A percentile compares a stretch with the other conserved stretches of the same genome.
phyloP scores from a whole-genome alignment of 495 filamentous ascomycete genomes.

The Lentithecium fluviatile region DNA sequence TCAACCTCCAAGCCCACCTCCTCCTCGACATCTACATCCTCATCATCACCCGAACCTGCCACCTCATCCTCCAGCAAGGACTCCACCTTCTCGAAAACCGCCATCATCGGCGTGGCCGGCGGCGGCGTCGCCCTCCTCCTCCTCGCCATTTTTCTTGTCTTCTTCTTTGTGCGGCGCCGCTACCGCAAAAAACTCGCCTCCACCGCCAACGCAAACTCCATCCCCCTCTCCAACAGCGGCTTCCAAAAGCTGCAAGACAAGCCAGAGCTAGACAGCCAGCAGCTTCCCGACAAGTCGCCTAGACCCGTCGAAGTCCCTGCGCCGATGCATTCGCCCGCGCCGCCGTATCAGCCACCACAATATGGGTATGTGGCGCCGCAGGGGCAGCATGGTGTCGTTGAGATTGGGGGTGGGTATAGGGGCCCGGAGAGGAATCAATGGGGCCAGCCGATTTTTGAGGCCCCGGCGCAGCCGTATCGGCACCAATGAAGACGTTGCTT shows the following conservation, averaged over 20 bases:
- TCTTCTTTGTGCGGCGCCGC: conserved; percentile 25
- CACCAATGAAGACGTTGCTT: too few relatives aligned
- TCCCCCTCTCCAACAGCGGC: conserved; percentile 20
- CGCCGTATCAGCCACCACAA: conserved; percentile 24
- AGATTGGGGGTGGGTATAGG: conserved; percentile 14
- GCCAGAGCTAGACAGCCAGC: too few relatives aligned
- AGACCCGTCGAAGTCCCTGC: conserved; percentile 27
- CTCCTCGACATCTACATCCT: background rate
- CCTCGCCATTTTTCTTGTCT: conserved; percentile 9
- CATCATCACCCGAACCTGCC: too few relatives aligned
- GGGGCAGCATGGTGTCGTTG: conserved; percentile 12
- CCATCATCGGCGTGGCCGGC: conserved; percentile 11
- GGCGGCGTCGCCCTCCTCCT: conserved; percentile 18
- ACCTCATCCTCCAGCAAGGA: too few relatives aligned
- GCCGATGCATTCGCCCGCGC: conserved; percentile 17
- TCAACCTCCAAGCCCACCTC: conserved; percentile 15
- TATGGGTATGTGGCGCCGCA: background rate
- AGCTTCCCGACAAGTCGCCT: conserved; percentile 26
- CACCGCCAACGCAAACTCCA: conserved; percentile 1
- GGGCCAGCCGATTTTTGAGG: conserved; percentile 29
- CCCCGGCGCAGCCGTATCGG: conserved; percentile 8
- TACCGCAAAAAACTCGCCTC: conserved; percentile 25
- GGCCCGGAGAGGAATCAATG: conserved; percentile 19
- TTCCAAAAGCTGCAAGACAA: too few relatives aligned
- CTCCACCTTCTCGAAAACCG: background rate